Percentiles rank a stretch among this genome's conserved stretches.
Conservation (phyloP, 1,139 yeast species). For the Wickerhamomyces sp. region DNA sequence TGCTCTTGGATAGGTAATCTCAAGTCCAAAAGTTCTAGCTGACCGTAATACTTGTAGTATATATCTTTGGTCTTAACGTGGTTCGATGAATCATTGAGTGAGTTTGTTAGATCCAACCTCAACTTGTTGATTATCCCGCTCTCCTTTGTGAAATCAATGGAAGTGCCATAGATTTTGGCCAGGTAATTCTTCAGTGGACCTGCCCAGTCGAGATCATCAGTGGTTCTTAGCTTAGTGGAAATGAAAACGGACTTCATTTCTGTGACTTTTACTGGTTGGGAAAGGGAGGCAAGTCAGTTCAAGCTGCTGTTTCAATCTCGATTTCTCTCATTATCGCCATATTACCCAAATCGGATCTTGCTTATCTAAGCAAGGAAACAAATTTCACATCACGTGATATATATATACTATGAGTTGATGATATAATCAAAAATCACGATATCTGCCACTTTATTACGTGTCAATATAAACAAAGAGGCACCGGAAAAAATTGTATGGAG, state of each 20-base stretch:
- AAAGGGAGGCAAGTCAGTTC: too few species aligned
- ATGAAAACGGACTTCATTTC: conserved; percentile 22
- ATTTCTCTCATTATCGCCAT: not conserved
- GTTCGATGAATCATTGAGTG: conserved; percentile 27
- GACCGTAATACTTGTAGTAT: conserved; percentile 70
- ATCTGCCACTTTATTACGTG: not conserved
- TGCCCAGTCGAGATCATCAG: conserved; percentile 62
- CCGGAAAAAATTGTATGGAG: not conserved
- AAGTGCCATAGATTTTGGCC: conserved; percentile 57
- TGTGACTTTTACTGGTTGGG: not conserved
- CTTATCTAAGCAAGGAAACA: too few species aligned
- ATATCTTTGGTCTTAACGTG: conserved; percentile 11
- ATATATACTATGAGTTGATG: too few species aligned
- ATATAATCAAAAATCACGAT: too few species aligned
- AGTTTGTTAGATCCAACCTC: conserved; percentile 58
- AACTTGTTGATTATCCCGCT: conserved; percentile 50
- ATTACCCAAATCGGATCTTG: too few species aligned
- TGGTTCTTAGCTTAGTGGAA: conserved; percentile 38
- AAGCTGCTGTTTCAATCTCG: not conserved
- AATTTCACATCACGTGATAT: too few species aligned
- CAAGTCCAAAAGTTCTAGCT: conserved; percentile 72
- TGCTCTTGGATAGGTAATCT: conserved; percentile 62
- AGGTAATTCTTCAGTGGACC: conserved; percentile 58
- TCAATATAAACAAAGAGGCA: not conserved
- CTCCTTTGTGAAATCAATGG: conserved; percentile 54